phyloP scores from a whole-genome alignment of 2,329 filamentous ascomycete species.

The Botrytis byssoidea region DNA sequence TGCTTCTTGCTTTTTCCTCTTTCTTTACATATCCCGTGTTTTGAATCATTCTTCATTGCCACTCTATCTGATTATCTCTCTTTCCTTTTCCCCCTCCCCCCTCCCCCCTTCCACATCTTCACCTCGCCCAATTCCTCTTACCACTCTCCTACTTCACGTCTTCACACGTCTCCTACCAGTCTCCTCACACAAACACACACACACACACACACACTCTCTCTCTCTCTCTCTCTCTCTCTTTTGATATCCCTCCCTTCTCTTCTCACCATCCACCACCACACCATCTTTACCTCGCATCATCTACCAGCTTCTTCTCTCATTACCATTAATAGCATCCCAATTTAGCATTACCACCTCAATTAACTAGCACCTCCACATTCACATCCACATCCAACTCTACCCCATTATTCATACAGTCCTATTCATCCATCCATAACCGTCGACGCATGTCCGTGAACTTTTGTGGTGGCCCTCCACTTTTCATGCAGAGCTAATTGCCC shows the following conservation, averaged over 20 bases:
- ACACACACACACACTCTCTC: too few species aligned
- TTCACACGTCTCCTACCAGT: background rate
- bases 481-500: background rate
- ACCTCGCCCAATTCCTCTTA: background rate
- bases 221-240: background rate
- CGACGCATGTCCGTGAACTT: conserved; percentile 6
- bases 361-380: background rate
- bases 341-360: background rate
- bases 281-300: background rate
- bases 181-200: too few species aligned
- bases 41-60: conserved; percentile 2
- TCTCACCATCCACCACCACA: background rate
- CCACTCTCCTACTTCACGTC: background rate
- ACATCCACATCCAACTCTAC: background rate
- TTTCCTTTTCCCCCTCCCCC: background rate
- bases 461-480: conserved; percentile 7
- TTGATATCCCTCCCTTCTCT: background rate
- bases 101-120: background rate
- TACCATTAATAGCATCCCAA: background rate
- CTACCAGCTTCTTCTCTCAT: background rate
- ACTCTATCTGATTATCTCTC: background rate
- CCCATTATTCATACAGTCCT: background rate
- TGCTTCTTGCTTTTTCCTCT: background rate
- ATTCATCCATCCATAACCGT: conserved; percentile 3
- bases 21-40: background rate